Evolutionary conservation across 305 asterid species (phyloP), one percentile per base, ranked within the genome.

Genomic region (Solanum hybrid): DNA sequence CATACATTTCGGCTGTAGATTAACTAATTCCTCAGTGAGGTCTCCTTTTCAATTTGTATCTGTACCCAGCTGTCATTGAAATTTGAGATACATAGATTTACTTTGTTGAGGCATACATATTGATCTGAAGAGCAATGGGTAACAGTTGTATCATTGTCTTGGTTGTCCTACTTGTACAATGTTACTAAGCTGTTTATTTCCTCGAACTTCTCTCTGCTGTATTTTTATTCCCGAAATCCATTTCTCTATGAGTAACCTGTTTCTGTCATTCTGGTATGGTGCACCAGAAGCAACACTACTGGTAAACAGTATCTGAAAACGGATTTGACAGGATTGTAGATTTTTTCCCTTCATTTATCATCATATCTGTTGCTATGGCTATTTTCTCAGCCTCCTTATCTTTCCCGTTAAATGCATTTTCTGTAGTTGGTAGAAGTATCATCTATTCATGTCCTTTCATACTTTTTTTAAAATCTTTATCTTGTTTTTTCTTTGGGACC

Each of bases 401-500:
- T 84, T 84, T 51, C 40, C 75, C 14, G 11, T 46, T 64, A 33
- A 51, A 51, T 64, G 75, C 87, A 31, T 84, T 31, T 84, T 51
- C 34, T 84, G 12, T 51, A 69, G 31, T 84, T 84, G 74, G 64
- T 51, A 51, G 22, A 64, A 46, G 74, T 8, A 83, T 42, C 73
- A 82, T 83, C 11, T 29, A 84, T 29, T 51, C 20, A 84, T 51
- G 75, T 46, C 57, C 31, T 57, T 87, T 11, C 84, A 24, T 89
- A 8, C 90, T 85, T 83, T 88, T 88, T 77, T 88, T 80, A 31
- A 1, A 3, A 82, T 87, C 76, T 28, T 20, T 80, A 86, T 90
- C 87, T 71, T 46, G 37, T 77, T 89, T 81, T 91, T 91, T 85
- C 86, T 51, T 88, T 57, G 85, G 90, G 74, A 78, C 28, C 61